These are phyloP conservation scores for Mycena latifolia DNA, from an alignment of 768 basidiomycete species.

Conservation along the genomic window DNA sequence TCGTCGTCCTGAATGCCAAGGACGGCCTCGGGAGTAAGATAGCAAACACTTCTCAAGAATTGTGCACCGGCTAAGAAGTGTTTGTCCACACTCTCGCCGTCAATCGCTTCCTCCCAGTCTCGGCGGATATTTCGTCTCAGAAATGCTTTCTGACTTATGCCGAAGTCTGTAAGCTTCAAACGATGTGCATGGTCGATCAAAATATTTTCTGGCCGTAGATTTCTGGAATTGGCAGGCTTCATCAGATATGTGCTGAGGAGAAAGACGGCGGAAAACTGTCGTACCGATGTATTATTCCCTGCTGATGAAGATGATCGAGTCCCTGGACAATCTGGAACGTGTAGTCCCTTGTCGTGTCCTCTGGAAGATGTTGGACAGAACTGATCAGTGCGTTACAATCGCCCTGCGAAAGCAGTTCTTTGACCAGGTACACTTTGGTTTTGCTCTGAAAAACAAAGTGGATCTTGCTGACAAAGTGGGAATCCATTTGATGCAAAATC, in stretches of 20 bases:
- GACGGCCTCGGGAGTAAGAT: slow-evolving; percentile 17
- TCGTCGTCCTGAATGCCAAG: slow-evolving; percentile 18
- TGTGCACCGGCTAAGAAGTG: neutral
- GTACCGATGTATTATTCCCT: slow-evolving; percentile 18
- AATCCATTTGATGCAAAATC: slow-evolving; percentile 2
- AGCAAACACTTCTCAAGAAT: neutral
- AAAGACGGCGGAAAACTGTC: neutral
- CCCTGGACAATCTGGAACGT: slow-evolving; percentile 9
- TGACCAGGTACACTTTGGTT: slow-evolving; percentile 12
- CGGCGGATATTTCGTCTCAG: slow-evolving; percentile 3
- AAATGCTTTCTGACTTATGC: slow-evolving; percentile 7
- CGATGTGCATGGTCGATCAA: slow-evolving; percentile 4
- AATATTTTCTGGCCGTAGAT: slow-evolving; percentile 18
- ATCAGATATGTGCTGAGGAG: neutral
- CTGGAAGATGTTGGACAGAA: neutral
- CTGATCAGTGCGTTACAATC: slow-evolving; percentile 8
- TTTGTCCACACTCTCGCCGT: neutral
- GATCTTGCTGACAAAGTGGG: slow-evolving; percentile 1
- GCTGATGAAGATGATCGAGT: slow-evolving; percentile 9
- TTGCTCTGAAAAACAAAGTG: slow-evolving; percentile 19
- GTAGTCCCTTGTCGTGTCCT: slow-evolving; percentile 5
- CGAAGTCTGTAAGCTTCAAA: slow-evolving; percentile 15
- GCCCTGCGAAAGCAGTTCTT: slow-evolving; percentile 6
- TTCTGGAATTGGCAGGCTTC: neutral
- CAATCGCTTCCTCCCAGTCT: neutral